phyloP scores from a whole-genome alignment of 179 eudicot species.

The Patellifolia procumbens region DNA sequence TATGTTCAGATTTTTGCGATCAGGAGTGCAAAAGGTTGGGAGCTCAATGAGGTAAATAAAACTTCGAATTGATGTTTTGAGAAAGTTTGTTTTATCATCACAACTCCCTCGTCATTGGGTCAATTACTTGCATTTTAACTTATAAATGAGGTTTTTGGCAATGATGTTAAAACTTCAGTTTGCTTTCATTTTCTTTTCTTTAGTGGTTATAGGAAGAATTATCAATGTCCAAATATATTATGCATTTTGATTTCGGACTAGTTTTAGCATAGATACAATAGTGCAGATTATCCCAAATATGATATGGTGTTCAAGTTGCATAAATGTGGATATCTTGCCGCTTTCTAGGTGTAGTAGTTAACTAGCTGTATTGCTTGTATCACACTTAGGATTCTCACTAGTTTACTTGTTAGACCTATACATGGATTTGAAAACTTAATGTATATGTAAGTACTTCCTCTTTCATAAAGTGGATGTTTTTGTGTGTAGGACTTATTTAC shows the following conservation, averaged over 20 bases:
- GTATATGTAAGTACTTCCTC: background rate
- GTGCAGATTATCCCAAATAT: background rate
- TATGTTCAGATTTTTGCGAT: conserved; percentile 63
- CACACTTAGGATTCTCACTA: background rate
- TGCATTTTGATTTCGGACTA: background rate
- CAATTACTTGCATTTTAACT: background rate
- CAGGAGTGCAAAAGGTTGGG: conserved; percentile 84
- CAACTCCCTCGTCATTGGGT: background rate
- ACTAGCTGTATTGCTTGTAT: background rate
- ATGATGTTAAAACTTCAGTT: background rate
- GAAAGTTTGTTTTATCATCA: background rate
- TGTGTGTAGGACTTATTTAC: background rate
- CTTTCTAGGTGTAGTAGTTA: background rate
- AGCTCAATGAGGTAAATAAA: conserved; percentile 59
- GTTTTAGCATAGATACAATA: background rate
- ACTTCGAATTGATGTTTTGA: background rate
- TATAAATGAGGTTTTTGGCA: background rate
- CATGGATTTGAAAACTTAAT: background rate
- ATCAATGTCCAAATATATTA: background rate
- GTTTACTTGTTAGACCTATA: background rate
- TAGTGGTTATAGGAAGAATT: background rate
- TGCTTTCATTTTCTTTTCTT: background rate
- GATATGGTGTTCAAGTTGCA: background rate
- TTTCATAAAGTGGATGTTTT: background rate
- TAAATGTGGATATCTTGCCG: background rate